phyloP scores from a whole-genome alignment of 2,329 filamentous ascomycete genomes.

The Venturia carpophila region DNA sequence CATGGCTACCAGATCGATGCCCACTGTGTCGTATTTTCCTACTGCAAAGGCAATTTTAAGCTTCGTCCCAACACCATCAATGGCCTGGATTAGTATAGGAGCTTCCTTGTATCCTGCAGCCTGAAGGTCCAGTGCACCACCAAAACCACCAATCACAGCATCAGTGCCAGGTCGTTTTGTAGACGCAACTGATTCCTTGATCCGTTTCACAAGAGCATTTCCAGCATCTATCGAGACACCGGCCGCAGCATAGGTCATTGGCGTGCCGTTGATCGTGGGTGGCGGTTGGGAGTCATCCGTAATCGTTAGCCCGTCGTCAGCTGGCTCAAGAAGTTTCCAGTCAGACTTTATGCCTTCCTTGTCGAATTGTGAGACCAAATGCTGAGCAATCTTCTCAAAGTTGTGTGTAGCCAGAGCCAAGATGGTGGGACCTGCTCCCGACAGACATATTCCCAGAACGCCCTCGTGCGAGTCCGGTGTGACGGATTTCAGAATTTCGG shows the following conservation, averaged over 20 bases:
- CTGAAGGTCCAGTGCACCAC: constrained; percentile 73
- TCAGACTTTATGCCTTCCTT: constrained; percentile 66
- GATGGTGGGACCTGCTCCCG: constrained; percentile 90
- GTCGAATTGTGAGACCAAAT: constrained; percentile 68
- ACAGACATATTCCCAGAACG: constrained; percentile 87
- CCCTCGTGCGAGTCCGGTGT: constrained; percentile 81
- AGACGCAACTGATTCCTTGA: constrained; percentile 81
- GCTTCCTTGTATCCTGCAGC: constrained; percentile 63
- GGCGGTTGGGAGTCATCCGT: constrained; percentile 21
- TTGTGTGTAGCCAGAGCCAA: constrained; percentile 83
- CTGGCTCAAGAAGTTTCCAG: constrained; percentile 84
- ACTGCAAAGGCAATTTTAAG: constrained; percentile 90
- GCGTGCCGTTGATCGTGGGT: constrained; percentile 22
- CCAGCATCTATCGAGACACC: constrained; percentile 93
- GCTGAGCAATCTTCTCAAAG: constrained; percentile 77
- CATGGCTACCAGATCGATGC: constrained; percentile 96
- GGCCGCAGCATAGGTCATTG: constrained; percentile 80
- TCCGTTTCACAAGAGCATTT: constrained; percentile 84
- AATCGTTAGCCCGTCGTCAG: constrained; percentile 56
- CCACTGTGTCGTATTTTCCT: constrained; percentile 86
- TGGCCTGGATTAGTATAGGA: constrained; percentile 83
- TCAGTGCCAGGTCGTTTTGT: constrained; percentile 82
- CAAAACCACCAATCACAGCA: constrained; percentile 91
- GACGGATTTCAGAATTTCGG: constrained; percentile 84
- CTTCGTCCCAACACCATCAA: constrained; percentile 95